Evolutionary conservation across 2,329 filamentous ascomycete genomes (phyloP).

Genomic region (Calcarisporium arbuscula): DNA sequence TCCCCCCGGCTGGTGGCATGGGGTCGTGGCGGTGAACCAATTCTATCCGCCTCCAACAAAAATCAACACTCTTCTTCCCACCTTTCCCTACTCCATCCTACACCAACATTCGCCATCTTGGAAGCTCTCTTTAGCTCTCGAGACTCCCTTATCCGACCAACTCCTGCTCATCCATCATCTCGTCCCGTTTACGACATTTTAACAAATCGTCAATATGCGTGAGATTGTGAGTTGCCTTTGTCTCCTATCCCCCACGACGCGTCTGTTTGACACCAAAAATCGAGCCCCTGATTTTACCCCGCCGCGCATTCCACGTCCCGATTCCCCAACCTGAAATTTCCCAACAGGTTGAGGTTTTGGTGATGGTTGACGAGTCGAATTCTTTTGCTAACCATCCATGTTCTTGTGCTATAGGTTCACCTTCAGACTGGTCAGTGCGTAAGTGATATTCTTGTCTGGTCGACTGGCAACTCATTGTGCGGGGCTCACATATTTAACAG

Average conservation of each 20-base stretch:
- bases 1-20: constrained; percentile 7
- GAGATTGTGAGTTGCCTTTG: constrained; percentile 54
- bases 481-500: constrained; percentile 46
- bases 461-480: constrained; percentile 6
- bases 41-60: constrained; percentile 17
- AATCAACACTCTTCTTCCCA: constrained; percentile 17
- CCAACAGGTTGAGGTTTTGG: background rate
- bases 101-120: constrained; percentile 20
- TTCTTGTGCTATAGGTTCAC: constrained; percentile 70
- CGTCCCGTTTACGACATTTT: constrained; percentile 18
- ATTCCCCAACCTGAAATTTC: constrained; percentile 1
- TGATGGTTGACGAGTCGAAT: constrained; percentile 6
- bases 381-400: constrained; percentile 47
- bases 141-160: constrained; percentile 15
- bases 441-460: constrained; percentile 30
- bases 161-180: constrained; percentile 16
- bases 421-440: constrained; percentile 99
- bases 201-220: constrained; percentile 50
- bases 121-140: constrained; percentile 28
- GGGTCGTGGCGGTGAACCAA: constrained; percentile 21
- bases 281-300: constrained; percentile 32
- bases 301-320: constrained; percentile 17
- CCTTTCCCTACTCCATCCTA: constrained; percentile 19
- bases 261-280: constrained; percentile 24
- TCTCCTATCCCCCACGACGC: constrained; percentile 26